Evolutionary conservation across 129 eudicot genomes (phyloP), one percentile per base, ranked within the genome.

Genomic region (Oenanthe sinensis): DNA sequence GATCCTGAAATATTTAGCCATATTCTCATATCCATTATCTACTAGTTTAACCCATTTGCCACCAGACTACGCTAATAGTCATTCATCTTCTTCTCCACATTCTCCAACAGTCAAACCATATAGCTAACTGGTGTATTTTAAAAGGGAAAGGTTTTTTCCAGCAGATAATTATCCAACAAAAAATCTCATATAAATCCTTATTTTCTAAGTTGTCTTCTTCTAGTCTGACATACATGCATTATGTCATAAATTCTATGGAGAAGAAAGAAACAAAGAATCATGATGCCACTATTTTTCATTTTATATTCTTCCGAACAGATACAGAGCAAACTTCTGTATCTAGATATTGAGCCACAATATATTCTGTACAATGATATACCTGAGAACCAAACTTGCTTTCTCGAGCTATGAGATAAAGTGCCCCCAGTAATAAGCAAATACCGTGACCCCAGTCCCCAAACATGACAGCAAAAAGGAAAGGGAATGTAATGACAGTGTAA

Each of bases 371-470:
- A 26, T 42, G 68, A 37, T 67, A 79, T 80, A 96, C 99, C 99
- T 96, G 97, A 67, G 99, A 90, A 79, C 93, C 75, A 62, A 86
- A 86, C 83, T 87, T 96, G 78, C 83, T 83, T 86, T 96, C 99
- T 68, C 88, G 94, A 74, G 97, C 91, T 78, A 96, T 84, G 82
- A 96, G 97, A 83, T 88, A 48, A 78, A 96, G 71, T 0, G 99
- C 97, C 79, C 96, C 93, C 78, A 96, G 33, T 76, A 96, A 86
- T 78, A 96, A 86, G 86, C 99, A 96, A 79, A 96, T 86, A 67
- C 99, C 99, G 71, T 96, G 99, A 74, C 99, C 99, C 99, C 99
- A 96, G 81, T 96, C 99, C 80, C 99, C 99, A 83, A 96, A 96
- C 99, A 96, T 96, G 86, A 96, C 99, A 30, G 99, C 99, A 82